phyloP scores from a whole-genome alignment of 495 filamentous ascomycete species.

The Tuber aestivum region DNA sequence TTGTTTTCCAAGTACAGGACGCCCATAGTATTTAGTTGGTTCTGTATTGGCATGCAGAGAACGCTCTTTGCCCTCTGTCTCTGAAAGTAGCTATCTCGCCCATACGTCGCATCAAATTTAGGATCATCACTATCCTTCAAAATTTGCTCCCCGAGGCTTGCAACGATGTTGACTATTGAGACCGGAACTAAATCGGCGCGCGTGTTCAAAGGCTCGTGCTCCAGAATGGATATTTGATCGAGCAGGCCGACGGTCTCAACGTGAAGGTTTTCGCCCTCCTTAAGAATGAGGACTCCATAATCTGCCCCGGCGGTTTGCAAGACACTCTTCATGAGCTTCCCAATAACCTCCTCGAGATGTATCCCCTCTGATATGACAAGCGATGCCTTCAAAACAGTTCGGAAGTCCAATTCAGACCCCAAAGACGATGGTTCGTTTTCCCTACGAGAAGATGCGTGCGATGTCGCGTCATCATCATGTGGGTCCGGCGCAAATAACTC shows the following conservation, averaged over 20 bases:
- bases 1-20: conserved; percentile 42
- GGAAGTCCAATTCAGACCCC: conserved; percentile 41
- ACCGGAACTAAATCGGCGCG: conserved; percentile 40
- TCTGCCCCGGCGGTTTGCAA: conserved; percentile 42
- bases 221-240: conserved; percentile 40
- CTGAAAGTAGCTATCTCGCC: conserved; percentile 40
- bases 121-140: conserved; percentile 41
- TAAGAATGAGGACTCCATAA: conserved; percentile 42
- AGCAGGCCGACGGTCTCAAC: conserved; percentile 41
- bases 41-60: conserved; percentile 42
- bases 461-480: conserved; percentile 37
- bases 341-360: conserved; percentile 42
- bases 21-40: conserved; percentile 42
- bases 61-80: conserved; percentile 37
- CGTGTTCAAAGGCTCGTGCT: conserved; percentile 40
- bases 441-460: conserved; percentile 35
- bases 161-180: conserved; percentile 42
- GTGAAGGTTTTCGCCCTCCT: conserved; percentile 40
- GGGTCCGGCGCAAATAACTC: conserved; percentile 39
- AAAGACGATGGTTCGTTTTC: conserved; percentile 39
- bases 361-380: conserved; percentile 43
- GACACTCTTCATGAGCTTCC: conserved; percentile 41
- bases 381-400: conserved; percentile 41
- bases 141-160: conserved; percentile 41
- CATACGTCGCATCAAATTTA: conserved; percentile 42